These are phyloP conservation scores for Colletotrichum sp. DNA, from an alignment of 2,329 filamentous ascomycete species.

Conservation along the genomic window DNA sequence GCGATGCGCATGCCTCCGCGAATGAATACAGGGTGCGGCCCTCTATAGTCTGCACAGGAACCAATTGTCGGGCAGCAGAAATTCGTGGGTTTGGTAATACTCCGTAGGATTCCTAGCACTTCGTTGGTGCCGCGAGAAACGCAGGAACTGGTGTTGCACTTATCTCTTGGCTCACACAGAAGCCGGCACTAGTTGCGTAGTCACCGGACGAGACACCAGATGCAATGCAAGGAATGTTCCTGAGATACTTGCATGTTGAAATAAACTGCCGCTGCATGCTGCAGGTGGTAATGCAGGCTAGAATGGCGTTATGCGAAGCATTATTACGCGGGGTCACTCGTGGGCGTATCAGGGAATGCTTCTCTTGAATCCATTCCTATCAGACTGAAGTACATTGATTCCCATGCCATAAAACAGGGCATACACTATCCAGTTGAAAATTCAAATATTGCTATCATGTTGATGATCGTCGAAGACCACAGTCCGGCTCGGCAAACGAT, in stretches of 20 bases:
- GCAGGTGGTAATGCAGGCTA: not conserved
- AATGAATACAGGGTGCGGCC: not conserved
- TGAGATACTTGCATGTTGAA: not conserved
- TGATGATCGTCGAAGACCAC: not conserved
- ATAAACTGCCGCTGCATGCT: not conserved
- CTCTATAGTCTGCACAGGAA: not conserved
- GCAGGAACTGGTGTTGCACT: not conserved
- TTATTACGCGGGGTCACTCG: not conserved
- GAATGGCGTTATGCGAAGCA: not conserved
- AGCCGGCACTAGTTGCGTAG: not conserved
- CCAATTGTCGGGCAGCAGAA: not conserved
- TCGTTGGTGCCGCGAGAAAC: not conserved
- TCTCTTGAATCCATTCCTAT: not conserved
- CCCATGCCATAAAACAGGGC: not conserved
- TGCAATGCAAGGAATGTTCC: not conserved
- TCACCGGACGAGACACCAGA: not conserved
- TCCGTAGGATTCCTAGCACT: not conserved
- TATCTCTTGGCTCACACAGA: not conserved
- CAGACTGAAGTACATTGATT: not conserved
- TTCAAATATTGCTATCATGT: not conserved
- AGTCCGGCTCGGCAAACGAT: not conserved
- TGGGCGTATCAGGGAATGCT: not conserved
- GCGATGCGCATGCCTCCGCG: not conserved
- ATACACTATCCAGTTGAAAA: not conserved
- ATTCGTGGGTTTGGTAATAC: not conserved